Base-by-base conservation (phyloP, 768 basidiomycete genomes). In the Suillus hirtellus region DNA sequence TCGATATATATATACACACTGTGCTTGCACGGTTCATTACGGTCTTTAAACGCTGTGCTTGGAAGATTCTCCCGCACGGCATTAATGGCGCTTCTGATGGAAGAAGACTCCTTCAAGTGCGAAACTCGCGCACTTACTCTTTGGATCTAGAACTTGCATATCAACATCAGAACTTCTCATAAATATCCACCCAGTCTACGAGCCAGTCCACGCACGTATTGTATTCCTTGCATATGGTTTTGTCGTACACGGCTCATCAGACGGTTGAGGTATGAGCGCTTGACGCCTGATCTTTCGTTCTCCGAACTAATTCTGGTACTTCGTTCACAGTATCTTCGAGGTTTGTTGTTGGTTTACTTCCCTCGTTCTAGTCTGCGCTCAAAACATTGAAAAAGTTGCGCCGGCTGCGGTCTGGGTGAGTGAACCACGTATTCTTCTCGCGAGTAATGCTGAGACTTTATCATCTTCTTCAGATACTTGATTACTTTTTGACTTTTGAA, bases 401-500 rank as follows among this genome's bases (percentile, higher is more conserved):
- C 64, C 64, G 4, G 46, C 53, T 8, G 49, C 61, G 19, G 24
- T 65, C 34, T 65, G 64, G 64, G 64, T 54, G 37, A 61, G 47
- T 52, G 11, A 21, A 2, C 5, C 44, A 11, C 21, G 44, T 21
- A 12, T 19, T 31, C 19, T 56, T 54, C 11, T 27, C 38, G 38
- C 34, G 15, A 53, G 38, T 43, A 17, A 40, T 14, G n/a, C 12
- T 9, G 21, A 24, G 5, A 31, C 17, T 14, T 40, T 59, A 6
- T 15, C 2, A 15, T n/a, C n/a, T 38, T 50, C 27, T 24, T 21
- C 19, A 64, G 65, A 17, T 19, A 37, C 46, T 66, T 10, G 65
- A 66, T 37, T 64, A 60, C 40, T 59, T 59, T 38, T 50, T 66
- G n/a, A 66, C 65, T 6, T 34, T 66, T 19, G 65, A 64, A 37